A percentile compares a stretch with the other conserved stretches of the same genome.
These are phyloP conservation scores for Elongisporangium prolatum DNA, from an alignment of 352 stramenopile genomes.

Conservation along the genomic window DNA sequence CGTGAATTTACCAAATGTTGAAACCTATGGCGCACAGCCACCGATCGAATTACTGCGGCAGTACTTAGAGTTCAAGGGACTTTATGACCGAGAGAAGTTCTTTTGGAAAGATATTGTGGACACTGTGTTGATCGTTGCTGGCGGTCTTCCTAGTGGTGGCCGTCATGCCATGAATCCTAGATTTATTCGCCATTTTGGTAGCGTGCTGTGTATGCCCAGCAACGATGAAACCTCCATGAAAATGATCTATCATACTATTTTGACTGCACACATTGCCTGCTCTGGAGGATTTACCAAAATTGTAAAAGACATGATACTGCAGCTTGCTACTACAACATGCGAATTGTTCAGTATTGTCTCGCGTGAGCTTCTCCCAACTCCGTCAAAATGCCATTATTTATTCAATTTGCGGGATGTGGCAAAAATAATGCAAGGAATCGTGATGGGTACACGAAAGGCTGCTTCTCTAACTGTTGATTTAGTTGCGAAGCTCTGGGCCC, in stretches of 20 bases:
- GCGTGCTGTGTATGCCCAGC: constrained; percentile 64
- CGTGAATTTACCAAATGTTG: constrained; percentile 85
- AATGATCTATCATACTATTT: constrained; percentile 87
- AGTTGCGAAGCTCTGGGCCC: constrained; percentile 80
- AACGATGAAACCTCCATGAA: constrained; percentile 76
- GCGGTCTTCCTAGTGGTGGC: constrained; percentile 51
- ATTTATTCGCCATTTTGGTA: constrained; percentile 66
- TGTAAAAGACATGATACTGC: constrained; percentile 44
- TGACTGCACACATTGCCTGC: constrained; percentile 43
- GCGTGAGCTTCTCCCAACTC: constrained; percentile 58
- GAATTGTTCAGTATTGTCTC: constrained; percentile 55
- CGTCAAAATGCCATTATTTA: constrained; percentile 78
- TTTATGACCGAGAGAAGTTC: constrained; percentile 82
- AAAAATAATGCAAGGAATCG: constrained; percentile 83
- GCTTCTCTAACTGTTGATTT: constrained; percentile 29
- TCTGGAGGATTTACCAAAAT: constrained; percentile 30
- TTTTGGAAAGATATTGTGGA: constrained; percentile 80
- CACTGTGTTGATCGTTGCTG: constrained; percentile 58
- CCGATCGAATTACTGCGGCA: constrained; percentile 76
- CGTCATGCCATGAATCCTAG: constrained; percentile 50
- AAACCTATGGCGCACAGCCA: constrained; percentile 70
- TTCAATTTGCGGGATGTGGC: constrained; percentile 82
- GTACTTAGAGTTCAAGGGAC: constrained; percentile 57
- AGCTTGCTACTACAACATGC: constrained; percentile 58
- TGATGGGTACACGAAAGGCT: constrained; percentile 33